Evolutionary conservation across 2,329 filamentous ascomycete genomes (phyloP), one percentile per base, ranked within the genome.

Genomic region (Fusarium denticulatum): DNA sequence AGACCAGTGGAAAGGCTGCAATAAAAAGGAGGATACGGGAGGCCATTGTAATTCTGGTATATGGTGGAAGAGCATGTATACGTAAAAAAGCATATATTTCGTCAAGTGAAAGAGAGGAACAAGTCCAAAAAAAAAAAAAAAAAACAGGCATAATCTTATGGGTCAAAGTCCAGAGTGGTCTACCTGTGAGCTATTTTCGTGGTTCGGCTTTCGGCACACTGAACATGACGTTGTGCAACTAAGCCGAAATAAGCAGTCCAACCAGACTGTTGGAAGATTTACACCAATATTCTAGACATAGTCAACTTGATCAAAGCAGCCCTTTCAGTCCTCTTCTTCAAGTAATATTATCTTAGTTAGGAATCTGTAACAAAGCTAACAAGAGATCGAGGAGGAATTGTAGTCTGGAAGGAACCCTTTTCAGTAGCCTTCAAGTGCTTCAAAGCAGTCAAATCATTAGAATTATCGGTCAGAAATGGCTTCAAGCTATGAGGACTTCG

Each of bases 311-410:
- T 8, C 7, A 30, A 30, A 30, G 9, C 7, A 30, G 14, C 11
- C 45, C 4, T 16, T 3, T 1, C 1, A 12, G 26, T 8, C 14
- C 10, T 15, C 26, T 16, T 30, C 14, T 12, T 12, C 1, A 18
- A 13, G 15, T 16, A 14, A 14, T 15, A 36, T 14, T 4, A 26
- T 16, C 16, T 7, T 15, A 8, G 5, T 26, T 15, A 52, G 1
- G n/a, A 22, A 9, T 26, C 24, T 26, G 49, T 37, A 14, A 53
- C 2, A 22, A 53, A 53, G 49, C 49, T 53, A 6, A 53, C 2
- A 9, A 53, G 49, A 26, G 49, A 53, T 26, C 49, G 32, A 26
- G 49, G 49, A 37, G 49, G 49, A 22, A 53, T 37, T 9, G 32
- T 37, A 10, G 49, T 53, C n/a, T 26, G 16, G 22, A 53, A 53